Conservation (phyloP, 305 asterid species). For the Petunia hybrid region DNA sequence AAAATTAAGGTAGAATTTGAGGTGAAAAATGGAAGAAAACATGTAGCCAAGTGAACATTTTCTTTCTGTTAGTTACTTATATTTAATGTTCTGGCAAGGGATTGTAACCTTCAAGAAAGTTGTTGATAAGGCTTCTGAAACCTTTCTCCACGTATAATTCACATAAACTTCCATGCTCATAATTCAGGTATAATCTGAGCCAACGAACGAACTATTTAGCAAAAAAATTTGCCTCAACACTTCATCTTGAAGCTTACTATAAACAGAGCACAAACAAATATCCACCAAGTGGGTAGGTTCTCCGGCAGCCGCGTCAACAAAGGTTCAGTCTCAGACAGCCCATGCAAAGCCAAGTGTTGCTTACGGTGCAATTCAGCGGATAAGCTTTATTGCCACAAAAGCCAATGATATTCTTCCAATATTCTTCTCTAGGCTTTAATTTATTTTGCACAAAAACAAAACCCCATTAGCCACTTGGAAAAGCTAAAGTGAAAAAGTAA, state of each 20-base stretch:
- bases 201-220: not conserved
- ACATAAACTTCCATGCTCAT: not conserved
- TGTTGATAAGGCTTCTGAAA: not conserved
- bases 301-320: slow-evolving; percentile 36
- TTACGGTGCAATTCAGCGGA: not conserved
- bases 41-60: no score
- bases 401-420: not conserved
- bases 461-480: slow-evolving; percentile 23
- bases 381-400: not conserved
- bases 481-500: slow-evolving; percentile 18
- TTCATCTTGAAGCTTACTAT: not conserved
- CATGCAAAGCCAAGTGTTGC: slow-evolving; percentile 18
- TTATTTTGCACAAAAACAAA: not conserved
- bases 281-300: slow-evolving; percentile 36
- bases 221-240: not conserved
- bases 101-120: no score
- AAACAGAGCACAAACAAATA: slow-evolving; percentile 13
- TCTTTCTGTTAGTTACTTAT: no score
- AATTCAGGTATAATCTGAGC: not conserved
- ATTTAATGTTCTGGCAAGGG: no score
- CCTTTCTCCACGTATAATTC: not conserved
- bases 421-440: not conserved
- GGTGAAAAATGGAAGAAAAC: no score
- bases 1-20: no score
- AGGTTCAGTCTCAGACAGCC: slow-evolving; percentile 7